A percentile compares a stretch with the other conserved stretches of the same genome.
Conservation (phyloP, 306 rosid species). For the Sphenostylis stenocarpa region DNA sequence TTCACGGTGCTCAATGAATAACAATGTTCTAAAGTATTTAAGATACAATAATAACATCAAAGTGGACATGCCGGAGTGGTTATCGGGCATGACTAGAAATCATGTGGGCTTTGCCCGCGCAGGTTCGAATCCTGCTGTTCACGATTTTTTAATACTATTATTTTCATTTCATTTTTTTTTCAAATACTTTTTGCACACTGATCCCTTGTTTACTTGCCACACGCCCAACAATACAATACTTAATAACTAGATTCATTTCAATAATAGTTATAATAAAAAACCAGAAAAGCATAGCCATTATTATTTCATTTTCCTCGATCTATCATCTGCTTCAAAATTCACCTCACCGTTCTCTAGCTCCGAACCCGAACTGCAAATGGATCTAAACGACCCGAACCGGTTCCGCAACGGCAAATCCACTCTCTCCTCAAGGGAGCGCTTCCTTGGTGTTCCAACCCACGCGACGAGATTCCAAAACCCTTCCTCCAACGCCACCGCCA, state of each 20-base stretch:
- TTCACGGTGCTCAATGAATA: too few relatives aligned
- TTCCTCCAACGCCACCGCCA: background rate
- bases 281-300: constrained; percentile 4
- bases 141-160: too few relatives aligned
- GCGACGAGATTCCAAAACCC: constrained; percentile 23
- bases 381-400: constrained; percentile 25
- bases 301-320: background rate
- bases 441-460: constrained; percentile 39
- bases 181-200: background rate
- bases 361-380: constrained; percentile 9
- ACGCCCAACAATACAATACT: background rate
- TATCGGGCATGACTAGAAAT: too few relatives aligned
- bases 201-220: background rate
- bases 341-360: background rate
- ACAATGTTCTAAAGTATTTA: too few relatives aligned
- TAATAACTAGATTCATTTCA: background rate
- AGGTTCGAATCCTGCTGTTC: too few relatives aligned
- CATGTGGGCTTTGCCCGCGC: too few relatives aligned
- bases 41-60: too few relatives aligned
- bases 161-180: too few relatives aligned
- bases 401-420: background rate
- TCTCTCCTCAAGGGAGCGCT: constrained; percentile 27
- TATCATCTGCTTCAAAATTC: background rate
- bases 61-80: too few relatives aligned
- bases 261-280: background rate